These are phyloP conservation scores for Thelonectria blattea DNA, from an alignment of 2,329 filamentous ascomycete genomes.

Conservation along the genomic window DNA sequence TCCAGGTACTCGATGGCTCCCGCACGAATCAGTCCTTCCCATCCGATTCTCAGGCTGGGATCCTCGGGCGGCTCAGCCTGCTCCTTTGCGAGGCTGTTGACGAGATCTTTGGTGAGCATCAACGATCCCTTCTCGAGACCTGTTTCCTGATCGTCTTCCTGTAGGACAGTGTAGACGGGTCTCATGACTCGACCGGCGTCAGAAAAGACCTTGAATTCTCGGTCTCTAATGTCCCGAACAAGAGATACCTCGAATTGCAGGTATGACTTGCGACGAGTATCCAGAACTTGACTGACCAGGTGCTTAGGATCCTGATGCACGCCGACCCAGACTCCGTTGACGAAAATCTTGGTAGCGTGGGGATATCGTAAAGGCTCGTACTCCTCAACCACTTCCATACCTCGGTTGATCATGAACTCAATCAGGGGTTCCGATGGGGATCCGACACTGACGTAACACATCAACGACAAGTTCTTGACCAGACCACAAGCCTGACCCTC, in stretches of 20 bases:
- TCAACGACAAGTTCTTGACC: conserved; percentile 96
- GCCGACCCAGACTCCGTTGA: conserved; percentile 98
- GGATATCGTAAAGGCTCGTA: conserved; percentile 87
- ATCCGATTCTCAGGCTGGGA: conserved; percentile 73
- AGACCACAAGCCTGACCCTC: conserved; percentile 98
- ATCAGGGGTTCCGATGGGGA: conserved; percentile 89
- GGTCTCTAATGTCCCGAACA: conserved; percentile 93
- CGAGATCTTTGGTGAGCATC: conserved; percentile 81
- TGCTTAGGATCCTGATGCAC: conserved; percentile 88
- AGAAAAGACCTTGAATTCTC: conserved; percentile 98
- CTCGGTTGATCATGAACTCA: conserved; percentile 93
- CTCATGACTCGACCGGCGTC: conserved; percentile 95
- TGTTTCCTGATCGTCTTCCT: conserved; percentile 75
- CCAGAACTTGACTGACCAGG: conserved; percentile 78
- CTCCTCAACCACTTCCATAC: conserved; percentile 96
- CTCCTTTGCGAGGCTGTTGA: conserved; percentile 75
- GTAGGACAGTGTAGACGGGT: conserved; percentile 92
- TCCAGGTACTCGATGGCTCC: conserved; percentile 96
- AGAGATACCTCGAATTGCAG: conserved; percentile 93
- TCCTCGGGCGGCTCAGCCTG: conserved; percentile 71
- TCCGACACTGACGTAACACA: conserved; percentile 98
- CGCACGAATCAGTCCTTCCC: conserved; percentile 82
- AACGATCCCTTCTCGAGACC: conserved; percentile 69
- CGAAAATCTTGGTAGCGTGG: conserved; percentile 95
- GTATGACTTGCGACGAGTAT: conserved; percentile 78